Conservation (phyloP, 1,139 yeast genomes). For the Geotrichum restrictum region DNA sequence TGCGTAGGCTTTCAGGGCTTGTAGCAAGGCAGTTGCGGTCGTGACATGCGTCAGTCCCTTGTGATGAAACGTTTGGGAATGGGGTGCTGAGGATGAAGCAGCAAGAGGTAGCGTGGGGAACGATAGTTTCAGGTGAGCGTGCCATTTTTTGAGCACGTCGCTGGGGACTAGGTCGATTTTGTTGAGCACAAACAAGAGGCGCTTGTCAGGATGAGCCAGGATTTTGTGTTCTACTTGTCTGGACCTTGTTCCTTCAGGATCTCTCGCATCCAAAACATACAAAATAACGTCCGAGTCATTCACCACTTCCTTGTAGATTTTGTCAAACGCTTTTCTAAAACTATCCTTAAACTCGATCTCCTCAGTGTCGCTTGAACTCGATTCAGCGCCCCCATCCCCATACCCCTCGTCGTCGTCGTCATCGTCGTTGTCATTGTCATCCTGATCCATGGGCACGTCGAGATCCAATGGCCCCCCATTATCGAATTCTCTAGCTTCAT, state of each 20-base stretch:
- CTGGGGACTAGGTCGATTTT: slow-evolving; percentile 92
- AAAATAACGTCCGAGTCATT: slow-evolving; percentile 86
- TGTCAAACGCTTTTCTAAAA: slow-evolving; percentile 73
- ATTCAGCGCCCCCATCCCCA: too few species aligned
- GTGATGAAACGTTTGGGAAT: slow-evolving; percentile 68
- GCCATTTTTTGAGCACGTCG: slow-evolving; percentile 78
- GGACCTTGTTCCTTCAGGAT: slow-evolving; percentile 93
- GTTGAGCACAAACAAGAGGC: slow-evolving; percentile 79
- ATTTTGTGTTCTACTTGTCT: slow-evolving; percentile 88
- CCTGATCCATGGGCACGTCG: slow-evolving; percentile 33
- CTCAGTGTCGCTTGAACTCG: slow-evolving; percentile 15
- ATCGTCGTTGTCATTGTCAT: slow-evolving; percentile 25
- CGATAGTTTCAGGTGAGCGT: slow-evolving; percentile 66
- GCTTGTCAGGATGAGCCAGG: slow-evolving; percentile 71
- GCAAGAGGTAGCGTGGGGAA: slow-evolving; percentile 89
- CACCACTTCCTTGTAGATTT: slow-evolving; percentile 75
- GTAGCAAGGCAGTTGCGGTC: slow-evolving; percentile 71
- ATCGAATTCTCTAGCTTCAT: slow-evolving; percentile 65
- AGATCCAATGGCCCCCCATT: slow-evolving; percentile 40
- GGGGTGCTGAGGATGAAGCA: slow-evolving; percentile 52
- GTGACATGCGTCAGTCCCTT: slow-evolving; percentile 61
- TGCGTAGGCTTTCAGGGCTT: slow-evolving; percentile 82
- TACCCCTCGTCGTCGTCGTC: too few species aligned
- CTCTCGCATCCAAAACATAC: slow-evolving; percentile 94
- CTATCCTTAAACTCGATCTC: slow-evolving; percentile 47